Evolutionary conservation across 768 basidiomycete species (phyloP), one percentile per base, ranked within the genome.

Genomic region (Jaapia argillacea): DNA sequence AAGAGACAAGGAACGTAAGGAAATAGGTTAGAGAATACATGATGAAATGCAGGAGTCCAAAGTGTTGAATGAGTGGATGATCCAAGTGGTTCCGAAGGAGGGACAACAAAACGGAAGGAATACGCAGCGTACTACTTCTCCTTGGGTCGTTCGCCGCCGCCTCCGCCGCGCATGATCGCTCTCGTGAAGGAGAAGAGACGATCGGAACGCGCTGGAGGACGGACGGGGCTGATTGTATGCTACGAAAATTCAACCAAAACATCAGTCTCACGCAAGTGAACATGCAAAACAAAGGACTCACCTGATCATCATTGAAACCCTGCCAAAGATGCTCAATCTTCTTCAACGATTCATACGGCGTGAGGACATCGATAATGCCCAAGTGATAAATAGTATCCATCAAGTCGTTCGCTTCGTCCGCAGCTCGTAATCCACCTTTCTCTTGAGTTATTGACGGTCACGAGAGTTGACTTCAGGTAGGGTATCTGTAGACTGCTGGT

Each of bases 201-300:
- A 27, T 87, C 77, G 3, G 79, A 84, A 57, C 98, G 98, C 52
- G 92, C 87, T 5, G 63, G 52, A 0, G 96, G 91, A 2, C 84
- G 83, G 2, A 97, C 89, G 4, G 93, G 89, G 41, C 89, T 93
- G 52, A 98, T 98, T 58, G 87, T 93, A 56, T 92, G 89, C 91
- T 96, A 52, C 6, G n/a, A 49, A 13, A 50, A 22, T 45, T 20
- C 41, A 6, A 39, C 24, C 20, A 43, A 38, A 25, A 42, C 24
- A 39, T 40, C 6, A 41, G 37, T 35, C 33, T 5, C n/a, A n/a
- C 13, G 40, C 12, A 38, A 33, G 12, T 6, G 5, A n/a, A 4
- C 10, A 57, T 23, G 46, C 6, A 39, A 23, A 27, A 44, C n/a
- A 43, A 43, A 22, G 4, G 5, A 79, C 90, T 59, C 53, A 96